Percentiles rank a stretch among this genome's conserved stretches.
Evolutionary conservation across 495 filamentous ascomycete species (phyloP).

Genomic region (Lophium mytilinum): DNA sequence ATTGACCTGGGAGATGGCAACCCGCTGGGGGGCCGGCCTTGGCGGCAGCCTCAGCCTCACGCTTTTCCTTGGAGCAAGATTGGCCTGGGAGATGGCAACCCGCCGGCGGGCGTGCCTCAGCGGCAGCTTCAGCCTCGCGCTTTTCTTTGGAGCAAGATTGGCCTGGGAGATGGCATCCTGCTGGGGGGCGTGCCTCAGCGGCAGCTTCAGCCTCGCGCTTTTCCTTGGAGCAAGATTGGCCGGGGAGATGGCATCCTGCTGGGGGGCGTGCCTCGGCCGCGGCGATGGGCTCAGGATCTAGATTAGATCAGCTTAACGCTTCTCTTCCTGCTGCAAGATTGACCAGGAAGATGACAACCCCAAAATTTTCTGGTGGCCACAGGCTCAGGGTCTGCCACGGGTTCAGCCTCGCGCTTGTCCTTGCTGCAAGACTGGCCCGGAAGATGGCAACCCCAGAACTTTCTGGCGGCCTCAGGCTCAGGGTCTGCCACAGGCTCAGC

Average conservation of each 20-base stretch:
- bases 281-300: neutral
- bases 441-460: constrained; percentile 15
- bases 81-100: constrained; percentile 14
- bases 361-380: neutral
- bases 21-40: neutral
- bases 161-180: constrained; percentile 11
- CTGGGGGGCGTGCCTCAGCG: neutral
- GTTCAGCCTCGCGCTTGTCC: constrained; percentile 4
- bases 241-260: constrained; percentile 12
- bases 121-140: neutral
- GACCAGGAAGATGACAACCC: constrained; percentile 21
- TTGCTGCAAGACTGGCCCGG: constrained; percentile 13
- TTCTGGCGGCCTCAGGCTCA: neutral
- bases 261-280: no score
- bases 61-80: constrained; percentile 14
- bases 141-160: constrained; percentile 5
- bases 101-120: neutral
- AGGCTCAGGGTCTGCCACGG: neutral
- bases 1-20: constrained; percentile 8
- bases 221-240: constrained; percentile 13
- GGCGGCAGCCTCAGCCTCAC: constrained; percentile 5
- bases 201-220: constrained; percentile 1
- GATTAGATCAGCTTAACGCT: neutral
- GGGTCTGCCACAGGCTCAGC: constrained; percentile 1
- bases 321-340: constrained; percentile 13